Evolutionary conservation across 768 basidiomycete genomes (phyloP).

Genomic region (Boletus coccyginus): DNA sequence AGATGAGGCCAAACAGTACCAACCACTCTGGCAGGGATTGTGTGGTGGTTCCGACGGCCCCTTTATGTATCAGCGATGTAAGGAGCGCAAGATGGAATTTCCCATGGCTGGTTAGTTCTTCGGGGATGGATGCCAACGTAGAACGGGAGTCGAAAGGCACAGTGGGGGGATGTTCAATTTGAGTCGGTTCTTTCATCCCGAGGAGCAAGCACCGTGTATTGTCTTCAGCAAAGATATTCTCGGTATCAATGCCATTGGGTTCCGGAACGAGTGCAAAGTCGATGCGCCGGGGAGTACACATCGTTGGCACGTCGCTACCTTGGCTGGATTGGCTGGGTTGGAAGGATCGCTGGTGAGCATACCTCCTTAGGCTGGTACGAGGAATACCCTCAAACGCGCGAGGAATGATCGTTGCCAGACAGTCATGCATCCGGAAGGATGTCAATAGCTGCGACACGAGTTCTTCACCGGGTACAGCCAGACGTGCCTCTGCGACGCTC

Average conservation of each 20-base stretch:
- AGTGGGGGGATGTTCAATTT: not conserved
- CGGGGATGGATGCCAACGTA: conserved; percentile 5
- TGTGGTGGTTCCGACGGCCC: not conserved
- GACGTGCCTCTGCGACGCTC: not conserved
- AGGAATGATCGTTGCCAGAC: conserved; percentile 7
- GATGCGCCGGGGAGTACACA: not conserved
- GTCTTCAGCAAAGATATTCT: not conserved
- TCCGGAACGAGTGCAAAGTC: conserved; percentile 16
- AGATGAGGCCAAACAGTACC: conserved; percentile 24
- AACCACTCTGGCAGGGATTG: conserved; percentile 26
- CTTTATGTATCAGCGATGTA: not conserved
- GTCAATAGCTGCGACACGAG: conserved; percentile 12
- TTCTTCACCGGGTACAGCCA: not conserved
- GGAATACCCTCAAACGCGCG: conserved; percentile 18
- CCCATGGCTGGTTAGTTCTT: conserved; percentile 9
- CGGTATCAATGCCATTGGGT: not conserved
- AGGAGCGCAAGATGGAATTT: conserved; percentile 15
- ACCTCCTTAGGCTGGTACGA: conserved; percentile 16
- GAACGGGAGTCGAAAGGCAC: not conserved
- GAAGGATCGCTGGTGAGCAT: not conserved
- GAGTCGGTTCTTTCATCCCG: conserved; percentile 11
- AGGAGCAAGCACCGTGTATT: conserved; percentile 13
- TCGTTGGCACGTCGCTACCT: conserved; percentile 5
- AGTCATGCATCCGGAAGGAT: not conserved
- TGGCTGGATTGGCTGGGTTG: conserved; percentile 3